Conservation (phyloP, 306 rosid genomes). For the Parietaria judaica region DNA sequence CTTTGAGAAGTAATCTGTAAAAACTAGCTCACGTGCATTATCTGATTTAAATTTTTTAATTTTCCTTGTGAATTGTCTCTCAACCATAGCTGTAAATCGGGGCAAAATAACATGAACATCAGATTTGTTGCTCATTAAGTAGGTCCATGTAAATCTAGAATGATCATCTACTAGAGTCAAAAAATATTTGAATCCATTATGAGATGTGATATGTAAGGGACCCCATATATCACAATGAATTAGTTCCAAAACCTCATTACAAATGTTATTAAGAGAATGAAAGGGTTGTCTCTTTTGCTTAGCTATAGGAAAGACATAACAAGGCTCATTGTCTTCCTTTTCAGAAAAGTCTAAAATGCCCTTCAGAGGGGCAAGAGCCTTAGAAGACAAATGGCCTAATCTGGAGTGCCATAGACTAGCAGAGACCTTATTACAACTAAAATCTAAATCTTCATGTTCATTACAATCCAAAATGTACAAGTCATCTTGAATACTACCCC, state of each 20-base stretch:
- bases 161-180: conserved; percentile 3
- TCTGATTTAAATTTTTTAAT: not conserved
- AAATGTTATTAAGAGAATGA: not conserved
- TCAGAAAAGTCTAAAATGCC: not conserved
- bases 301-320: conserved; percentile 3
- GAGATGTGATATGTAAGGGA: not conserved
- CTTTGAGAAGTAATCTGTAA: not conserved
- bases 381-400: not conserved
- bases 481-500: not conserved
- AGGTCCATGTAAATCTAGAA: not conserved
- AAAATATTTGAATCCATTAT: not conserved
- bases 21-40: not conserved
- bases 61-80: not conserved
- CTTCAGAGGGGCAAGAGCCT: not conserved
- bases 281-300: not conserved
- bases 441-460: too few species aligned
- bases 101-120: not conserved
- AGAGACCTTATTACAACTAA: not conserved
- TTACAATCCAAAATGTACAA: not conserved
- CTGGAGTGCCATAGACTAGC: not conserved
- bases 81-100: not conserved
- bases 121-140: not conserved
- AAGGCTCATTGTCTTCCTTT: not conserved
- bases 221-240: conserved; percentile 4
- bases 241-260: not conserved